Conservation (phyloP, 805 yeast genomes). For the Yamadazyma ubonensis region DNA sequence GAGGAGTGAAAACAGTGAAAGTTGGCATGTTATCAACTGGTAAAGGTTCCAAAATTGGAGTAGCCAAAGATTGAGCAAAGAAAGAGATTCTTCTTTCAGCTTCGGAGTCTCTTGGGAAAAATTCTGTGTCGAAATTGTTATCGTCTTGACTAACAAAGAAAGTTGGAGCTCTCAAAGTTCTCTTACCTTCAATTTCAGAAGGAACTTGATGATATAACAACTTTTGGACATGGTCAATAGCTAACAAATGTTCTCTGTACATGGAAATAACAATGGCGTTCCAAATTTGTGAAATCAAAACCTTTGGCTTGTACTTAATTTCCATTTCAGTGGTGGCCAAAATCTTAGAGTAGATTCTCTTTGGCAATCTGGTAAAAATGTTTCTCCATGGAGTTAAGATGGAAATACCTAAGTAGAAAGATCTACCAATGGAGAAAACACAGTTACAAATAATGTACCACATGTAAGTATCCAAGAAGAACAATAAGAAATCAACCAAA, state of each 20-base stretch:
- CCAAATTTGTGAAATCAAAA: slow-evolving; percentile 97
- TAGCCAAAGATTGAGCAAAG: slow-evolving; percentile 98
- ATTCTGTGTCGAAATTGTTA: slow-evolving; percentile 89
- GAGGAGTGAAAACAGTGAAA: slow-evolving; percentile 89
- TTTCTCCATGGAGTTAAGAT: slow-evolving; percentile 99
- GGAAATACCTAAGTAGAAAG: slow-evolving; percentile 98
- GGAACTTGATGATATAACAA: slow-evolving; percentile 98
- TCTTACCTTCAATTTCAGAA: slow-evolving; percentile 95
- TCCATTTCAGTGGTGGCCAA: slow-evolving; percentile 99
- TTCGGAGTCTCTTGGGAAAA: slow-evolving; percentile 94
- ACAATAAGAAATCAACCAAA: slow-evolving; percentile 86
- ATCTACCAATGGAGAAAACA: slow-evolving; percentile 93
- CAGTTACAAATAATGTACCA: slow-evolving; percentile 98
- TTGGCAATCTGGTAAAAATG: slow-evolving; percentile 95
- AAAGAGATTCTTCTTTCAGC: slow-evolving; percentile 99
- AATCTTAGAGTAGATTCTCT: slow-evolving; percentile 97
- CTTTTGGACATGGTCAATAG: slow-evolving; percentile 98
- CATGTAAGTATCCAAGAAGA: slow-evolving; percentile 98
- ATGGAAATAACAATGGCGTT: slow-evolving; percentile 97
- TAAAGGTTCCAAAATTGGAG: slow-evolving; percentile 97
- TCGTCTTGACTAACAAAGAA: slow-evolving; percentile 98
- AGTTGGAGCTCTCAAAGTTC: slow-evolving; percentile 98
- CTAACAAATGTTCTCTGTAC: slow-evolving; percentile 98
- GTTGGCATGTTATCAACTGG: slow-evolving; percentile 99
- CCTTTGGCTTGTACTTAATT: slow-evolving; percentile 97